Conservation (phyloP, 495 filamentous ascomycete species). For the Aeminium ludgeri region DNA sequence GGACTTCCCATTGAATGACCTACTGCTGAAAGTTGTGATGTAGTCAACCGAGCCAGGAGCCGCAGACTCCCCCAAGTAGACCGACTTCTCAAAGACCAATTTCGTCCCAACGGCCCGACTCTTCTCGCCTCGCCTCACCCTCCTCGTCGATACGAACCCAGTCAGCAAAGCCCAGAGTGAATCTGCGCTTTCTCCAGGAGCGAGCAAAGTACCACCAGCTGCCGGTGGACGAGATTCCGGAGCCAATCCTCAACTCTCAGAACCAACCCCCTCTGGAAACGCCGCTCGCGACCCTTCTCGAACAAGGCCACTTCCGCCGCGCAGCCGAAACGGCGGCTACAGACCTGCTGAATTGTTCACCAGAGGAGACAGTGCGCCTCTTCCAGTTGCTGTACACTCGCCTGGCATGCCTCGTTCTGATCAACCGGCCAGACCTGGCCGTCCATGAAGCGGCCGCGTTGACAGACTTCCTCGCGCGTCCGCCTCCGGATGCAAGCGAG, state of each 20-base stretch:
- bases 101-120: too few species aligned
- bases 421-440: conserved; percentile 50
- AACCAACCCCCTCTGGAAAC: conserved; percentile 30
- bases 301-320: conserved; percentile 46
- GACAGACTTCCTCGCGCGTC: conserved; percentile 53
- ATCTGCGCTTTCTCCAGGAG: conserved; percentile 62
- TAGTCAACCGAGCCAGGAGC: conserved; percentile 4
- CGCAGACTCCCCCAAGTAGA: too few species aligned
- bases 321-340: conserved; percentile 57
- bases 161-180: conserved; percentile 20
- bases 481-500: conserved; percentile 2
- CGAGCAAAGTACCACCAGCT: conserved; percentile 70
- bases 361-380: conserved; percentile 42
- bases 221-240: conserved; percentile 42
- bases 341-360: conserved; percentile 28
- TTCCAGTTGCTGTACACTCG: conserved; percentile 69
- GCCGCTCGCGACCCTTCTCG: conserved; percentile 38
- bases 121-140: too few species aligned
- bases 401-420: conserved; percentile 63
- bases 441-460: conserved; percentile 73
- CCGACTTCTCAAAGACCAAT: too few species aligned
- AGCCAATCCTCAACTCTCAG: conserved; percentile 33
- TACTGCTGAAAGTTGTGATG: conserved; percentile 9
- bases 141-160: too few species aligned
- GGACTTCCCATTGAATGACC: too few species aligned